These are phyloP conservation scores for Purshia tridentata DNA, from an alignment of 306 rosid genomes.

Conservation along the genomic window DNA sequence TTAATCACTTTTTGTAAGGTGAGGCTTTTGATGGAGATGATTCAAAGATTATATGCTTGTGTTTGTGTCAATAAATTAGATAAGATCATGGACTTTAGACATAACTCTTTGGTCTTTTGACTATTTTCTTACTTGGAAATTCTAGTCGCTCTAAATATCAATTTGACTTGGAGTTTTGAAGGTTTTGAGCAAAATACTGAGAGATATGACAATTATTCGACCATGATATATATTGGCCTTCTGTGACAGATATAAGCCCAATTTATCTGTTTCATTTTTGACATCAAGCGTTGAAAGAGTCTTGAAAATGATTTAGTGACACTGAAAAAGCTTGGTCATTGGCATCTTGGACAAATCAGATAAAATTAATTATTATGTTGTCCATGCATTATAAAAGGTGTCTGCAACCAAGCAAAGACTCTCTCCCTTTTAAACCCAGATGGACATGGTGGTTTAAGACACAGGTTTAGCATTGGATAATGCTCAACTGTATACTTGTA, in stretches of 20 bases:
- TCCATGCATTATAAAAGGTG: constrained; percentile 23
- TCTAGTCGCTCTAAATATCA: too few species aligned
- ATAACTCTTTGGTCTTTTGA: neutral
- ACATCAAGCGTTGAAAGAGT: neutral
- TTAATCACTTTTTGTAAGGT: neutral
- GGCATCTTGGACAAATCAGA: neutral
- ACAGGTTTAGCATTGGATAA: neutral
- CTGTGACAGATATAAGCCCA: neutral
- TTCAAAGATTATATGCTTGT: neutral
- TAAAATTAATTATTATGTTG: constrained; percentile 21
- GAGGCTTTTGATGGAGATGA: neutral
- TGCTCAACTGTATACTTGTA: neutral
- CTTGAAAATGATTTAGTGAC: constrained; percentile 38
- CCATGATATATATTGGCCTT: too few species aligned
- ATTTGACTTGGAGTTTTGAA: too few species aligned
- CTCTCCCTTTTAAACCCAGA: neutral
- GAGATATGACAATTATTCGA: neutral
- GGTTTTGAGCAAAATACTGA: too few species aligned
- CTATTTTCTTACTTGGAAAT: too few species aligned
- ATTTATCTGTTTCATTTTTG: neutral
- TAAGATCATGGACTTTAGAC: neutral
- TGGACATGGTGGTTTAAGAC: neutral
- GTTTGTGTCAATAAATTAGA: neutral
- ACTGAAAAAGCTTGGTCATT: constrained; percentile 26
- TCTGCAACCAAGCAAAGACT: neutral